phyloP scores from a whole-genome alignment of 768 basidiomycete species.

The Leucogyrophana mollusca region DNA sequence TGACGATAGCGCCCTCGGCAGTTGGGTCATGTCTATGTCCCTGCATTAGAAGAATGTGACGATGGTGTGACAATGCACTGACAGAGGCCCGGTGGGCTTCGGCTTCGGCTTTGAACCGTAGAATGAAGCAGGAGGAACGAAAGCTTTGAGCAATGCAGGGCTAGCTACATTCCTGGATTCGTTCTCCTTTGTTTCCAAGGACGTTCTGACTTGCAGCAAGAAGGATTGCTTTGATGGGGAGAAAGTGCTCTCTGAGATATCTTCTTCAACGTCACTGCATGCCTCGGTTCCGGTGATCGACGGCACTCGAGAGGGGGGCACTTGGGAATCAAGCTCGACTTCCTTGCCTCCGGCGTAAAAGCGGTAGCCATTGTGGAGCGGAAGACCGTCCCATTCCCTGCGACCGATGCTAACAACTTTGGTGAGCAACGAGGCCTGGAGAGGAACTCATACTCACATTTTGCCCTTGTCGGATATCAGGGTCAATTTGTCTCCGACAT shows the following conservation, averaged over 20 bases:
- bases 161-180: constrained; percentile 7
- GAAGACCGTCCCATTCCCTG: constrained; percentile 57
- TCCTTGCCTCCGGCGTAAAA: constrained; percentile 57
- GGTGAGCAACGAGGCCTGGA: constrained; percentile 3
- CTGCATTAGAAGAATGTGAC: constrained; percentile 32
- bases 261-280: constrained; percentile 18
- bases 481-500: constrained; percentile 47
- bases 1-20: constrained; percentile 76
- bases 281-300: constrained; percentile 31
- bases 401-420: constrained; percentile 52
- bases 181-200: constrained; percentile 19
- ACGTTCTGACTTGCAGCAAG: constrained; percentile 3
- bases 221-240: constrained; percentile 13
- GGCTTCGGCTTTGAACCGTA: constrained; percentile 44
- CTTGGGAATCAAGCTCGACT: constrained; percentile 55
- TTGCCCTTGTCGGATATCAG: constrained; percentile 73
- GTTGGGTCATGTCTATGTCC: constrained; percentile 80
- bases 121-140: constrained; percentile 60
- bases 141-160: constrained; percentile 22
- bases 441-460: constrained; percentile 43
- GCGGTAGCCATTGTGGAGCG: constrained; percentile 38
- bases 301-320: constrained; percentile 54
- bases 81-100: constrained; percentile 43
- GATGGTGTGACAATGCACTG: constrained; percentile 15
- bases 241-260: constrained; percentile 8